A percentile compares a stretch with the other conserved stretches of the same genome.
Conservation (phyloP, 139 green algal species). For the Chlorella sp. region DNA sequence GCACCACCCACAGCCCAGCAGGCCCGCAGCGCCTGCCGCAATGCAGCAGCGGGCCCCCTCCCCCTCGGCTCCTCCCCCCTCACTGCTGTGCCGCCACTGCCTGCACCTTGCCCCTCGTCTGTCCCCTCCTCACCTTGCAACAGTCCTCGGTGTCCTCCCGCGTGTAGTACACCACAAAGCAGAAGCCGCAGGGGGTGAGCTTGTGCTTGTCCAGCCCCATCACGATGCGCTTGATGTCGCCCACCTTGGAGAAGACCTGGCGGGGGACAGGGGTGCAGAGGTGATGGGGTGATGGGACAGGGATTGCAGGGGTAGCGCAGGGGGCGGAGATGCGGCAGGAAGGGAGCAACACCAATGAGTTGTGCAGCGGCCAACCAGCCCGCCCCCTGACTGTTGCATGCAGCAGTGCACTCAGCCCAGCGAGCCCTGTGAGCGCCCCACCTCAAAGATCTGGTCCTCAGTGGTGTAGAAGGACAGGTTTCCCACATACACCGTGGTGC, state of each 20-base stretch:
- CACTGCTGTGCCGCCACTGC: too few relatives aligned
- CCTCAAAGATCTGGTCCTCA: constrained; percentile 95
- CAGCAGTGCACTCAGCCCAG: too few relatives aligned
- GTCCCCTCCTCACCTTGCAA: constrained; percentile 65
- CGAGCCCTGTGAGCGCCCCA: too few relatives aligned
- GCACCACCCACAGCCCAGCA: neutral
- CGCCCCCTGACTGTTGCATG: too few relatives aligned
- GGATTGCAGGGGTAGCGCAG: too few relatives aligned
- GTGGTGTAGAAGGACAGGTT: constrained; percentile 98
- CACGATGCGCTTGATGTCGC: constrained; percentile 90
- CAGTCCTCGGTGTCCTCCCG: constrained; percentile 83
- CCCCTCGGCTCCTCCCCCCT: neutral
- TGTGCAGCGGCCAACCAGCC: too few relatives aligned
- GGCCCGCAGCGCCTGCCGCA: too few relatives aligned
- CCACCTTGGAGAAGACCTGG: constrained; percentile 81
- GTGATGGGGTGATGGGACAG: too few relatives aligned
- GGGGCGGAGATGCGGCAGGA: too few relatives aligned
- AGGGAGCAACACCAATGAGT: too few relatives aligned
- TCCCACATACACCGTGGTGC: constrained; percentile 96
- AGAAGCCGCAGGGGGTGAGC: constrained; percentile 98
- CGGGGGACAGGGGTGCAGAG: too few relatives aligned
- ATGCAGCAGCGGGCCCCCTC: neutral
- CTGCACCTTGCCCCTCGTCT: too few relatives aligned
- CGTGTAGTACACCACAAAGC: constrained; percentile 93
- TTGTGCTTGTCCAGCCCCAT: constrained; percentile 96